Percentiles rank a stretch among this genome's conserved stretches.
phyloP scores from a whole-genome alignment of 371 early-diverging fungal species.

The Mucor sp. region DNA sequence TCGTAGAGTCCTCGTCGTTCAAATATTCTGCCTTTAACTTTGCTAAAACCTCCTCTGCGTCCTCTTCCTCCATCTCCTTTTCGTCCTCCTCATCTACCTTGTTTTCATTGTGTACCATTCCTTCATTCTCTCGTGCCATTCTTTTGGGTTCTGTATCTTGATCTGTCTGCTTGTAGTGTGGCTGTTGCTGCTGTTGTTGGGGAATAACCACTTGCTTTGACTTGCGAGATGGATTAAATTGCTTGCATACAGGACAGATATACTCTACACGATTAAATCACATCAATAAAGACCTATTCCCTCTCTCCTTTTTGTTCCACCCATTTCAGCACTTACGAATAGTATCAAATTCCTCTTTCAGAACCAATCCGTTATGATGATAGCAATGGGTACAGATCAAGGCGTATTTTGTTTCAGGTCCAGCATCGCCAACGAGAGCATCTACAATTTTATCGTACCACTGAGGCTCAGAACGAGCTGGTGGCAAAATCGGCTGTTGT shows the following conservation, averaged over 20 bases:
- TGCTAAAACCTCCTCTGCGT: conserved; percentile 7
- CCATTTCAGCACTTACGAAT: conserved; percentile 58
- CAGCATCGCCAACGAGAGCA: conserved; percentile 84
- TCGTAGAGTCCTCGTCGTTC: conserved; percentile 9
- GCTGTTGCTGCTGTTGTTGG: background rate
- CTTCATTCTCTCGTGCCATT: background rate
- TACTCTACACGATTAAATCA: conserved; percentile 18
- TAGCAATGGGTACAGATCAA: conserved; percentile 90
- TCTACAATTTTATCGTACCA: conserved; percentile 90
- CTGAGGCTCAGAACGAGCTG: conserved; percentile 24
- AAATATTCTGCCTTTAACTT: conserved; percentile 10
- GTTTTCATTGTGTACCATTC: background rate
- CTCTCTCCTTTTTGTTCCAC: background rate
- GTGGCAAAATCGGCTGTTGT: conserved; percentile 14
- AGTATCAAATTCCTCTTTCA: conserved; percentile 77
- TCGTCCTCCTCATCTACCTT: background rate
- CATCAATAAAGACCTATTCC: background rate
- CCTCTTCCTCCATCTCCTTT: conserved; percentile 2
- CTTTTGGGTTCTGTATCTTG: background rate
- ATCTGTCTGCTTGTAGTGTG: background rate
- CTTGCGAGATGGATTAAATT: conserved; percentile 32
- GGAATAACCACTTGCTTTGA: conserved; percentile 5
- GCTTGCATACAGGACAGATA: conserved; percentile 30
- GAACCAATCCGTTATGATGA: conserved; percentile 89
- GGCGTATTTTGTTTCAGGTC: conserved; percentile 86